A percentile compares a stretch with the other conserved stretches of the same genome.
Evolutionary conservation across 257 asterid genomes (phyloP).

Genomic region (Schizonepeta tenuifolia): DNA sequence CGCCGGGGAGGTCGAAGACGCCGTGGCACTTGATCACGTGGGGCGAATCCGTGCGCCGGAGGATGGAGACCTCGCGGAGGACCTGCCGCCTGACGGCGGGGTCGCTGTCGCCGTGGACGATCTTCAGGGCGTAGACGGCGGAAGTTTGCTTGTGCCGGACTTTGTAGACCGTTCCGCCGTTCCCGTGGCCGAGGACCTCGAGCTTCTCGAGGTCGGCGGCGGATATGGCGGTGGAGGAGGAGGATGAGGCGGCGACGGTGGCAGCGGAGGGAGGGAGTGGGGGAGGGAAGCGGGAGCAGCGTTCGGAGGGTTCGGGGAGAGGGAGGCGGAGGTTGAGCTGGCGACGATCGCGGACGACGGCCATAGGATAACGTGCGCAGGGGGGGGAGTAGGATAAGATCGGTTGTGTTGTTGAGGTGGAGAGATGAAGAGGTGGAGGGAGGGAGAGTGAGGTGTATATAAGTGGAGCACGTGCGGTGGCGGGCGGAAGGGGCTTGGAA

Average conservation of each 20-base stretch:
- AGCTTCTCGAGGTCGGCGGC: constrained; percentile 76
- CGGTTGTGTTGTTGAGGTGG: not conserved
- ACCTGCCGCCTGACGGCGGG: constrained; percentile 77
- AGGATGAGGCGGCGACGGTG: constrained; percentile 19
- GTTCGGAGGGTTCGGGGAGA: constrained; percentile 62
- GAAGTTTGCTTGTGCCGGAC: constrained; percentile 73
- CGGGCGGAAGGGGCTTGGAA: constrained; percentile 39
- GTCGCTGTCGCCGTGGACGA: constrained; percentile 79
- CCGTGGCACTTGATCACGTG: constrained; percentile 76
- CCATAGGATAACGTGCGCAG: constrained; percentile 47
- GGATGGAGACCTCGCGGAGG: constrained; percentile 82
- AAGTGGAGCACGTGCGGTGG: constrained; percentile 54
- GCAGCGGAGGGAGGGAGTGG: constrained; percentile 52
- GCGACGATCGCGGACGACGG: constrained; percentile 78
- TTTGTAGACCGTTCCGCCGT: constrained; percentile 89
- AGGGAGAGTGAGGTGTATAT: constrained; percentile 9
- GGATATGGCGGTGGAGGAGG: constrained; percentile 40
- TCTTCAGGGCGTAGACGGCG: constrained; percentile 65
- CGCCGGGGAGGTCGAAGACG: constrained; percentile 69
- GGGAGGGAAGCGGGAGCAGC: constrained; percentile 74
- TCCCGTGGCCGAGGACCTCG: constrained; percentile 83
- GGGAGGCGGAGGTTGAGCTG: constrained; percentile 85
- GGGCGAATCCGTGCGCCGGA: constrained; percentile 83
- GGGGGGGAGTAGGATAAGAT: constrained; percentile 26
- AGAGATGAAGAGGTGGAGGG: not conserved